phyloP scores from a whole-genome alignment of 2,329 filamentous ascomycete species.

The Chrysosporium keratinophilum region DNA sequence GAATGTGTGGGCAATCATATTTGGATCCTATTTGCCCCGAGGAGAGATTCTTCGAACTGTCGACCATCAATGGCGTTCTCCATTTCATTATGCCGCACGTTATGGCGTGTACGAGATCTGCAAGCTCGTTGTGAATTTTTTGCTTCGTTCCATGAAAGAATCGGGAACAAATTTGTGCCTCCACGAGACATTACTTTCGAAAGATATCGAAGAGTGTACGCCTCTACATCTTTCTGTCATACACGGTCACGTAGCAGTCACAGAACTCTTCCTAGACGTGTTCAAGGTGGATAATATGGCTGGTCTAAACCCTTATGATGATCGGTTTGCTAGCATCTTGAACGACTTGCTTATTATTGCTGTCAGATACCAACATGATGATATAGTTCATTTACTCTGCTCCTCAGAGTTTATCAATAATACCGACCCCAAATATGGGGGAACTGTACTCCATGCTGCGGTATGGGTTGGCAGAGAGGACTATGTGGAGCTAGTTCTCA shows the following conservation, averaged over 20 bases:
- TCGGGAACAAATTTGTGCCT: too few relatives aligned
- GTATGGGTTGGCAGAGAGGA: conserved; percentile 16
- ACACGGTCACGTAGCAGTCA: conserved; percentile 9
- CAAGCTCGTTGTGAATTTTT: conserved; percentile 6
- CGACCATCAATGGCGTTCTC: conserved; percentile 13
- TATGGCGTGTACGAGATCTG: conserved; percentile 14
- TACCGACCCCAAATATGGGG: conserved; percentile 8
- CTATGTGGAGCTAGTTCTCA: conserved; percentile 16
- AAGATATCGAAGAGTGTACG: conserved; percentile 10
- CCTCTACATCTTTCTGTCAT: conserved; percentile 16
- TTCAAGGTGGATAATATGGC: neutral
- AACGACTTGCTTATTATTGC: conserved; percentile 12
- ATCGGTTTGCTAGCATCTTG: neutral
- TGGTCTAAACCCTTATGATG: neutral
- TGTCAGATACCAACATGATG: conserved; percentile 13
- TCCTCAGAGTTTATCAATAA: conserved; percentile 10
- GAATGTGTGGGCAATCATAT: neutral
- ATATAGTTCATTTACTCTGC: conserved; percentile 14
- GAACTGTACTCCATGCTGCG: conserved; percentile 22
- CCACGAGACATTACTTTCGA: neutral
- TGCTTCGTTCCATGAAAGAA: neutral
- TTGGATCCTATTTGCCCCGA: neutral
- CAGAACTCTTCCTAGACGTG: conserved; percentile 8
- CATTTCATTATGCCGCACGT: conserved; percentile 18
- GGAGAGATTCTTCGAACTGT: neutral